Base-by-base conservation (phyloP, 371 early-diverging fungal genomes). In the Mortierella sp. region DNA sequence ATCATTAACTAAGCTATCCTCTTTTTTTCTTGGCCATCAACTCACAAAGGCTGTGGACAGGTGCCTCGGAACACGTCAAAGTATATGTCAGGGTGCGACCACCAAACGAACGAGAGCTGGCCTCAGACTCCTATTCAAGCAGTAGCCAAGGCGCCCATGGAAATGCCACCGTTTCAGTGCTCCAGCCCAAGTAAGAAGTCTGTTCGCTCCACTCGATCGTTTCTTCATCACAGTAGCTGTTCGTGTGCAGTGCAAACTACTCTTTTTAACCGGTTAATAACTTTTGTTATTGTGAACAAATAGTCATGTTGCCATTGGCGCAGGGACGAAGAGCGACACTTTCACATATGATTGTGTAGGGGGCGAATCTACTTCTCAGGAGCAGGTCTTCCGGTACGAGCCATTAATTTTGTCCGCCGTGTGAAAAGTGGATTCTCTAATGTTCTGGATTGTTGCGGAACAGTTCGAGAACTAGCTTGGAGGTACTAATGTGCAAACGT, bases 271-370 rank as follows among this genome's bases (percentile, higher is more conserved):
- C 71, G 24, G 68, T 74, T 43, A 41, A n/a, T 18, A 79, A 4
- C 54, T 24, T 32, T 51, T 70, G 21, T 46, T 70, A 29, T 48
- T 54, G 54, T 43, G 60, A 32, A 54, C 8, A 60, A 27, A 21
- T 75, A 83, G 80, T 48, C 82, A 75, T 73, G 73, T 83, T 48
- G 43, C 73, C 5, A 79, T 85, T 21, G 75, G 80, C 16, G 63
- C 76, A 44, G 84, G 82, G 43, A 81, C 87, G 49, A 90, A 89
- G 72, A 81, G 84, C 21, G 92, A 92, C 32, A 91, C 83, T 49
- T 92, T 92, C 71, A 88, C 91, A 49, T 92, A 92, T 75, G 92
- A 92, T 80, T 89, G 87, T 72, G 90, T 92, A 27, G 92, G 92
- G n/a, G 85, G 85, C 27, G 88, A 91, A 71, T 74, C 75, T 48